phyloP scores from a whole-genome alignment of 2,329 filamentous ascomycete species.

The Ceratocystiopsis brevicomis region DNA sequence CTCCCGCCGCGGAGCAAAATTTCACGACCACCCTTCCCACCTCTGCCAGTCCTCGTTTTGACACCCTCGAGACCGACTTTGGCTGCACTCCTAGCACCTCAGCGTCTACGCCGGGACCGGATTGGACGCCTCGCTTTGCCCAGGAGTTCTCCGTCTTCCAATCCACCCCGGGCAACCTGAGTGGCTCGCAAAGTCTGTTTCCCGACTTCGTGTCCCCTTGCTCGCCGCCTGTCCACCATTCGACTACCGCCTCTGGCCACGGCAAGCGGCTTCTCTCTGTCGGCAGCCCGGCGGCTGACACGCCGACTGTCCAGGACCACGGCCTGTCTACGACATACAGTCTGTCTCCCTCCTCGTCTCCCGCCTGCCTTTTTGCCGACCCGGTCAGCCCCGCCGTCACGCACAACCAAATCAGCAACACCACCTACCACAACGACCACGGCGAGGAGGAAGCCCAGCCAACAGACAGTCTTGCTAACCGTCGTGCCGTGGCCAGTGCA shows the following conservation, averaged over 20 bases:
- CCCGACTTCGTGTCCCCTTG: slow-evolving; percentile 22
- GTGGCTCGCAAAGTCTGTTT: slow-evolving; percentile 26
- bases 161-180: slow-evolving; percentile 40
- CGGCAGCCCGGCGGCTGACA: slow-evolving; percentile 23
- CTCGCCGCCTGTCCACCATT: slow-evolving; percentile 13
- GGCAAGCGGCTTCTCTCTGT: slow-evolving; percentile 31
- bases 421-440: neutral
- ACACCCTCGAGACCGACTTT: slow-evolving; percentile 34
- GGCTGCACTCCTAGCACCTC: slow-evolving; percentile 22
- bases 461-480: too few relatives aligned
- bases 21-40: slow-evolving; percentile 28
- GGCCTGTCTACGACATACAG: too few relatives aligned
- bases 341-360: slow-evolving; percentile 28
- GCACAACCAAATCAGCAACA: neutral
- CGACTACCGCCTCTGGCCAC: slow-evolving; percentile 1
- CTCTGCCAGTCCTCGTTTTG: slow-evolving; percentile 36
- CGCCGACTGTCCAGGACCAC: too few relatives aligned
- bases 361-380: slow-evolving; percentile 22
- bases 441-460: slow-evolving; percentile 7
- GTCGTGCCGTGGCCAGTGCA: too few relatives aligned
- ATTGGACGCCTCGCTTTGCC: slow-evolving; percentile 43
- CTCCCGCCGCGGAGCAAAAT: slow-evolving; percentile 36
- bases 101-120: slow-evolving; percentile 9
- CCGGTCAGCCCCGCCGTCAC: slow-evolving; percentile 9
- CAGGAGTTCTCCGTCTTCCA: slow-evolving; percentile 49